Evolutionary conservation across 306 rosid genomes (phyloP), one percentile per base, ranked within the genome.

Genomic region (Dryas alaskensis): DNA sequence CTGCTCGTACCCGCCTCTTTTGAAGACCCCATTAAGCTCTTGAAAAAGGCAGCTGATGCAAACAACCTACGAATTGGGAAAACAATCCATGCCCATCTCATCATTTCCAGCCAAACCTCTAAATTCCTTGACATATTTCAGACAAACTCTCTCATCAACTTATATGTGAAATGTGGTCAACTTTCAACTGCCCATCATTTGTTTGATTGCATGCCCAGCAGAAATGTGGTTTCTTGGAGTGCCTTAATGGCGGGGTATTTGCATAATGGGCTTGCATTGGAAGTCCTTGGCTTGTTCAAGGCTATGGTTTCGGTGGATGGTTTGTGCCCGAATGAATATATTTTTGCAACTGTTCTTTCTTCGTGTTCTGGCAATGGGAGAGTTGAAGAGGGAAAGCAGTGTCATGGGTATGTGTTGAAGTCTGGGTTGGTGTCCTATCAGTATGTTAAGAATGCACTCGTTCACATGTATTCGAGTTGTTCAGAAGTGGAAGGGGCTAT

Each of bases 181-280:
- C 14, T 84, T 48, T 54, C 67, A 9, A 8, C 62, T 43, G 88
- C 96, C 14, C 87, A 85, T 13, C 79, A 49, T 2, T 61, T 87
- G 83, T 87, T 89, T 27, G 90, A 87, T 42, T 16, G 13, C 65
- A 84, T 87, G 96, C 84, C 76, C 1, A 14, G 55, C 0, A 85
- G 86, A 78, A 85, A 86, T 25, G 81, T 86, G 13, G 86, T 87
- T 45, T 90, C 92, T 73, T 86, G 87, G 90, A 79, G 79, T 57
- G 76, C 80, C 44, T 68, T 87, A 45, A 90, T 87, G 96, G 81
- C 81, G 0, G 96, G 96, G 22, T 87, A 84, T 76, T 77, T 84
- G 65, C 90, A 79, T 17, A 11, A 67, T 52, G 88, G 87, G 74
- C 60, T 62, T n/a, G 58, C 79, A 19, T 73, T 71, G 58, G 85